Conservation (phyloP, 176 grass and related monocot genomes). For the Avena insularis region DNA sequence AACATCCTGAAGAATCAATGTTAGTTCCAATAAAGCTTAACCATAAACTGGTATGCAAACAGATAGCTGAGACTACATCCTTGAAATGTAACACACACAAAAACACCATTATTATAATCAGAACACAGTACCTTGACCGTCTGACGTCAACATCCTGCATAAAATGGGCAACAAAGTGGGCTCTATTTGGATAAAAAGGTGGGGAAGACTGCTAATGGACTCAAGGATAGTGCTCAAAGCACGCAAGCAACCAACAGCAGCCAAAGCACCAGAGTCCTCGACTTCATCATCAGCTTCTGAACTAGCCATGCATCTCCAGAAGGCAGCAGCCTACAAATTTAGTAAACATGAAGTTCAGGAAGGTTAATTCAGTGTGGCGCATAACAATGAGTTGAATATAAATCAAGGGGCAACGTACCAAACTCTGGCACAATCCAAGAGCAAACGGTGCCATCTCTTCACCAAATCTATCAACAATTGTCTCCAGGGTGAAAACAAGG, state of each 20-base stretch:
- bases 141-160: slow-evolving; percentile 78
- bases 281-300: slow-evolving; percentile 90
- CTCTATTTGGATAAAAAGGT: slow-evolving; percentile 91
- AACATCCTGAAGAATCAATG: neutral
- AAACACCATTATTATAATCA: slow-evolving; percentile 14
- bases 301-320: slow-evolving; percentile 95
- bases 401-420: slow-evolving; percentile 51
- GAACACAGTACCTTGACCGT: slow-evolving; percentile 86
- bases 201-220: slow-evolving; percentile 91
- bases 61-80: neutral
- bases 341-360: slow-evolving; percentile 37
- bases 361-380: neutral
- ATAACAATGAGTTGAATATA: slow-evolving; percentile 7
- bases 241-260: slow-evolving; percentile 91
- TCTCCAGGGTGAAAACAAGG: slow-evolving; percentile 91
- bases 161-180: slow-evolving; percentile 88
- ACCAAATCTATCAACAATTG: slow-evolving; percentile 94
- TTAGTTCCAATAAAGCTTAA: neutral
- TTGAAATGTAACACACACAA: slow-evolving; percentile 8
- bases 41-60: slow-evolving; percentile 19
- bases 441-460: slow-evolving; percentile 99
- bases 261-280: slow-evolving; percentile 91
- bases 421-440: slow-evolving; percentile 93
- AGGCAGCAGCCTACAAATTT: slow-evolving; percentile 74
- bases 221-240: slow-evolving; percentile 95